Conservation (phyloP, 371 early-diverging fungal species). For the Actinomortierella ambigua region DNA sequence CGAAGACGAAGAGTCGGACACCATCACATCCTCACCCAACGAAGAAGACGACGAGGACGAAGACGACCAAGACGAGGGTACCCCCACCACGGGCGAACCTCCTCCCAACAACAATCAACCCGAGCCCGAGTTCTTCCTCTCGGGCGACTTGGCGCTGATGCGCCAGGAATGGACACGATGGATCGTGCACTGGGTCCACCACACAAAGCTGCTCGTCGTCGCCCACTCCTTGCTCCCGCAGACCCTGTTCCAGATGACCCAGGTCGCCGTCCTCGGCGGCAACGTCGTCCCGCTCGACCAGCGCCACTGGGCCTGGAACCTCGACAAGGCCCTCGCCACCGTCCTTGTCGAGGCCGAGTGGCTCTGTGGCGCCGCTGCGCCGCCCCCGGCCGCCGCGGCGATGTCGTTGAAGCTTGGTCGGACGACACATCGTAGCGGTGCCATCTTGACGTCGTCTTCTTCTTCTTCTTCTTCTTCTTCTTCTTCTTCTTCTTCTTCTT, state of each 20-base stretch:
- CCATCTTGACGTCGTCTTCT: conserved; percentile 9
- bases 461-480: neutral
- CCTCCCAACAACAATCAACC: neutral
- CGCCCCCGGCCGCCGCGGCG: no score
- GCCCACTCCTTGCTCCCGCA: conserved; percentile 22
- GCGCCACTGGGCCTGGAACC: conserved; percentile 35
- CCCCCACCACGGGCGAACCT: neutral
- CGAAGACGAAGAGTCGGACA: no score
- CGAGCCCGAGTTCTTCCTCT: conserved; percentile 10
- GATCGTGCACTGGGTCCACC: conserved; percentile 30
- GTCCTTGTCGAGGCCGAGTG: conserved; percentile 30
- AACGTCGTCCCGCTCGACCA: conserved; percentile 19
- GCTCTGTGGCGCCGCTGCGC: conserved; percentile 19
- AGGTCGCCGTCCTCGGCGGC: conserved; percentile 17
- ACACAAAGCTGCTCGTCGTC: conserved; percentile 22
- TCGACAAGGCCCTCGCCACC: conserved; percentile 29
- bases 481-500: neutral
- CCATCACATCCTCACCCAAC: no score
- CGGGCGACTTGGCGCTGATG: conserved; percentile 27
- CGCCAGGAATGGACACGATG: conserved; percentile 36
- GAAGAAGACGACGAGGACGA: conserved; percentile 11
- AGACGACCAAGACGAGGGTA: no score
- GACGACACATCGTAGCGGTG: no score
- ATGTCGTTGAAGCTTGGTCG: no score
- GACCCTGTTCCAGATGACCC: conserved; percentile 23